These are phyloP conservation scores for Exutisphaerella laricina DNA, from an alignment of 2,329 filamentous ascomycete genomes.

Conservation along the genomic window DNA sequence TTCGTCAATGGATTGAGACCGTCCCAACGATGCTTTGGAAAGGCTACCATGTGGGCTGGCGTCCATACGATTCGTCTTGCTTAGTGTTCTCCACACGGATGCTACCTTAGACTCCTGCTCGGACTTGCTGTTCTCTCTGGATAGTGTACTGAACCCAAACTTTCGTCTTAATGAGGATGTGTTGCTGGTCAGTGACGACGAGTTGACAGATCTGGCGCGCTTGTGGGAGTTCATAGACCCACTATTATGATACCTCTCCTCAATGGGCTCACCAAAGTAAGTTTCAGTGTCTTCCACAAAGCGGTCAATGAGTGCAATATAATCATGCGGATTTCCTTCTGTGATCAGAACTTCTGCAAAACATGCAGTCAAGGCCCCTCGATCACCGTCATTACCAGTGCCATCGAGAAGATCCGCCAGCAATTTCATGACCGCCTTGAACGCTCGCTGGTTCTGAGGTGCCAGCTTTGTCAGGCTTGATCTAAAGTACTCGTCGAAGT, in stretches of 20 bases:
- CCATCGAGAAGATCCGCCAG: conserved; percentile 83
- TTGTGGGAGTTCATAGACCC: conserved; percentile 34
- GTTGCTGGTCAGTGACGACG: conserved; percentile 76
- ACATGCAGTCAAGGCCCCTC: conserved; percentile 78
- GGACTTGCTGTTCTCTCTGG: conserved; percentile 73
- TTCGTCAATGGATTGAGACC: conserved; percentile 74
- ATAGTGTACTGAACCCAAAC: conserved; percentile 68
- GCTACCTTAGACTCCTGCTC: conserved; percentile 63
- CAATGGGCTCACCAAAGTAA: conserved; percentile 67
- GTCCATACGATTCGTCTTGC: conserved; percentile 64
- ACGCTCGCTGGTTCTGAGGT: conserved; percentile 64
- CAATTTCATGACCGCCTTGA: conserved; percentile 77
- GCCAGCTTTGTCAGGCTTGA: conserved; percentile 48
- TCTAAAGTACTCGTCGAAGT: conserved; percentile 60
- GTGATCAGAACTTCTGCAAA: conserved; percentile 83
- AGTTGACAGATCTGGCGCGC: conserved; percentile 56
- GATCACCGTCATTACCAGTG: conserved; percentile 84
- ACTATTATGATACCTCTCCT: conserved; percentile 22
- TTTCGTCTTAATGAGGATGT: conserved; percentile 78
- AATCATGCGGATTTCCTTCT: conserved; percentile 70
- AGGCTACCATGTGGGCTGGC: conserved; percentile 58
- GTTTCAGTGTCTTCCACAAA: conserved; percentile 84
- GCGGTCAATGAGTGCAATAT: conserved; percentile 82
- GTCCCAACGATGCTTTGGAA: conserved; percentile 60
- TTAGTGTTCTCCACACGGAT: conserved; percentile 81